Conservation (phyloP, 331 rosid species). For the Rosa hybrid region DNA sequence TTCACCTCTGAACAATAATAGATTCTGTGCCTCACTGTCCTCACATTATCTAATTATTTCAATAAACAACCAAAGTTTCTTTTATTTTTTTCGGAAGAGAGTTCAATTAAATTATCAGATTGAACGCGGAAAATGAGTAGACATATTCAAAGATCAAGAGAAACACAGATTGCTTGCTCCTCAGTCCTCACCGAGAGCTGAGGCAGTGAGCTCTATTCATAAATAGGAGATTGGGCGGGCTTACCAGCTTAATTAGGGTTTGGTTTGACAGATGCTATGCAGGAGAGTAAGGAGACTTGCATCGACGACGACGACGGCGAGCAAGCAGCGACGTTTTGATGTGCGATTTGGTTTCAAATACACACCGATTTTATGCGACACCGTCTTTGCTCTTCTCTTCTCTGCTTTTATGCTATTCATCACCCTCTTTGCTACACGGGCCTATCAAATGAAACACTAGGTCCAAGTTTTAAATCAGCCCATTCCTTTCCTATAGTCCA, state of each 20-base stretch:
- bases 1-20: background rate
- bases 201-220: background rate
- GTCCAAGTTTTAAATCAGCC: background rate
- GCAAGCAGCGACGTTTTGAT: too few species aligned
- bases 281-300: too few species aligned
- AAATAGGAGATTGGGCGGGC: background rate
- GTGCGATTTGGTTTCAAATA: too few species aligned
- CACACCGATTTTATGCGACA: too few species aligned
- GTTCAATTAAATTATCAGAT: background rate
- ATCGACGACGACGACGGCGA: too few species aligned
- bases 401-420: too few species aligned
- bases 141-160: background rate
- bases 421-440: background rate
- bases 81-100: too few species aligned
- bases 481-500: background rate
- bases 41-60: background rate
- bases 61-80: background rate
- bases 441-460: background rate
- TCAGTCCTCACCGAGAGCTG: background rate
- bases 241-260: background rate
- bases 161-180: too few species aligned
- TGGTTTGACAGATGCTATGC: too few species aligned
- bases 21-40: background rate
- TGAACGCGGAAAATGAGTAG: too few species aligned
- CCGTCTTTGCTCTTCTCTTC: background rate